Conservation (phyloP, 495 filamentous ascomycete species). For the Neurospora sp. region DNA sequence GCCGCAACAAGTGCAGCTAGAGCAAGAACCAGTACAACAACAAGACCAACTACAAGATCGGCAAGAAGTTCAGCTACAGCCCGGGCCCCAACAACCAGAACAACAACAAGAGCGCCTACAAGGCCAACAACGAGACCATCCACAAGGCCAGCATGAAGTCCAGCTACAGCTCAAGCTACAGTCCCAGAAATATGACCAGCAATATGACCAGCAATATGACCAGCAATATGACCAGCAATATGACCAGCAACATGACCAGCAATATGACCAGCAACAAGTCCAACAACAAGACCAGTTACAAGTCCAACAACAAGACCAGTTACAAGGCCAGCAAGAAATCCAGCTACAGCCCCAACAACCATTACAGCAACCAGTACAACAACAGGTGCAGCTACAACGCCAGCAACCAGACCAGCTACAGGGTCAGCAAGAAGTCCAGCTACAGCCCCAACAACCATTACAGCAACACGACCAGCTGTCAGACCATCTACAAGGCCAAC, state of each 20-base stretch:
- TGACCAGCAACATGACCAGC: not conserved
- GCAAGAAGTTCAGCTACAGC: not conserved
- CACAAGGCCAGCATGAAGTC: not conserved
- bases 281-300: not conserved
- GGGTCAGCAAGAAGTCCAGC: not conserved
- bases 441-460: not conserved
- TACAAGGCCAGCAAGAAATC: too few relatives aligned
- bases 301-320: not conserved
- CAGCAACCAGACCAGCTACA: not conserved
- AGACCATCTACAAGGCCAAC: not conserved
- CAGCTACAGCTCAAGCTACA: not conserved
- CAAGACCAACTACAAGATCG: not conserved
- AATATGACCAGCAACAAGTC: not conserved
- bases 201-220: not conserved
- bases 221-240: not conserved
- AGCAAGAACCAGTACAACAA: not conserved
- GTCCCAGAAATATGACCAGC: too few relatives aligned
- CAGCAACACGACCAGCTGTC: not conserved
- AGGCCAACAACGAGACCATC: not conserved
- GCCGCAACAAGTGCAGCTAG: not conserved
- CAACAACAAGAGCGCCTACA: not conserved
- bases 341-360: too few relatives aligned
- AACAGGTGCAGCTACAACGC: not conserved
- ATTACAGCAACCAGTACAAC: not conserved
- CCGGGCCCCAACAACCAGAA: not conserved